These are phyloP conservation scores for Coleophoma cylindrospora DNA, from an alignment of 2,329 filamentous ascomycete species.

Conservation along the genomic window DNA sequence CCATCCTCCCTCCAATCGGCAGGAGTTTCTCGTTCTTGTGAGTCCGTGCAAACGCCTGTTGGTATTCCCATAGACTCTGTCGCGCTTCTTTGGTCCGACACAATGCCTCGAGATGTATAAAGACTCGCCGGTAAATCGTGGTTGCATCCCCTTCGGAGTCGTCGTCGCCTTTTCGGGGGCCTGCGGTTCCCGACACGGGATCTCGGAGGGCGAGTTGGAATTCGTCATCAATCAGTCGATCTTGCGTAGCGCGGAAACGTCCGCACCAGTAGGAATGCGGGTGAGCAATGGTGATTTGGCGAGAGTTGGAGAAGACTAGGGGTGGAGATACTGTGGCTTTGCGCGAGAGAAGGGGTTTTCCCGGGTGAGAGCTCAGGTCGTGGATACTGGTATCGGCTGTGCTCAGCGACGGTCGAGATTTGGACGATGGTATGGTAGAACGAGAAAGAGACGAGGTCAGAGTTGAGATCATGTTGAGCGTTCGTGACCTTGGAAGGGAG, in stretches of 20 bases:
- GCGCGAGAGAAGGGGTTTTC: background rate
- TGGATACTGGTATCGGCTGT: background rate
- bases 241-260: constrained; percentile 37
- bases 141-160: too few relatives aligned
- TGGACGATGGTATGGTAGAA: constrained; percentile 4
- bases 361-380: background rate
- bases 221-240: too few relatives aligned
- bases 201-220: too few relatives aligned
- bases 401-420: background rate
- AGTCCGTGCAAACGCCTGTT: constrained; percentile 38
- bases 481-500: constrained; percentile 37
- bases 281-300: constrained; percentile 35
- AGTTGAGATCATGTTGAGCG: constrained; percentile 38
- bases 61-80: constrained; percentile 43
- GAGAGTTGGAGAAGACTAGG: constrained; percentile 11
- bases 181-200: too few relatives aligned
- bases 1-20: constrained; percentile 5
- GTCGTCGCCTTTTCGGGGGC: too few relatives aligned
- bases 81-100: constrained; percentile 44
- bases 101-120: constrained; percentile 38
- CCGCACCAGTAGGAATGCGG: constrained; percentile 56
- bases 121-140: constrained; percentile 32
- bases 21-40: constrained; percentile 8
- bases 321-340: constrained; percentile 7
- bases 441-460: constrained; percentile 39